A percentile compares a stretch with the other conserved stretches of the same genome.
phyloP scores from a whole-genome alignment of 306 rosid genomes.

The Prunus persica region Prunus_persica_NCBIv2 NC_034016.1:16994001-16994500 shows the following conservation, averaged over 20 bases:
- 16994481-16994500: background rate
- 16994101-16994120: background rate
- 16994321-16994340: slow-evolving; percentile 7
- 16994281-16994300: background rate
- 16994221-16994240: slow-evolving; percentile 1
- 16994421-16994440: slow-evolving; percentile 6
- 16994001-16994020: background rate
- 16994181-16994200: slow-evolving; percentile 2
- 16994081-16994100: slow-evolving; percentile 13
- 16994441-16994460: background rate
- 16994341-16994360: slow-evolving; percentile 11
- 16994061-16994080: slow-evolving; percentile 2
- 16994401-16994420: slow-evolving; percentile 15
- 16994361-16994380: background rate
- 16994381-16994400: slow-evolving; percentile 14
- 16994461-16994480: background rate
- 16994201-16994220: background rate
- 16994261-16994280: background rate
- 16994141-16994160: background rate
- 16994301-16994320: slow-evolving; percentile 5
- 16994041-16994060: slow-evolving; percentile 8
- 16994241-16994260: slow-evolving; percentile 21
- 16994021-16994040: background rate
- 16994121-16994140: background rate
- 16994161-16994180: slow-evolving; percentile 12